A percentile compares a stretch with the other conserved stretches of the same genome.
Evolutionary conservation across 192 early-diverging fungal species (phyloP).

Genomic region (Chytriomyces sp.): DNA sequence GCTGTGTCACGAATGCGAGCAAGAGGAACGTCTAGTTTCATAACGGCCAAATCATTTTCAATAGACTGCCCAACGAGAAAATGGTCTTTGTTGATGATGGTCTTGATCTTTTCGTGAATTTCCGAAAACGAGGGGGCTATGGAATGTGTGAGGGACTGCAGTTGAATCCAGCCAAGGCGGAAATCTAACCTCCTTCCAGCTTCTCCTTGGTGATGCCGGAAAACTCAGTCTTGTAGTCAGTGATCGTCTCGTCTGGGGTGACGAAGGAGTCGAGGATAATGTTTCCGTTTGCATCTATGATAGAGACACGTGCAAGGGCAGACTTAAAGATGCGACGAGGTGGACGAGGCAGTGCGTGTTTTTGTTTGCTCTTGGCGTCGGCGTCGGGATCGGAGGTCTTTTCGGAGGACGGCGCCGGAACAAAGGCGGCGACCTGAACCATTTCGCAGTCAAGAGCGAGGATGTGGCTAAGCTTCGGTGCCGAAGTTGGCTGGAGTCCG

Average conservation of each 20-base stretch:
- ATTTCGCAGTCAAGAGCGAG: slow-evolving; percentile 35
- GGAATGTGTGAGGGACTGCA: too few species aligned
- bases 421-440: slow-evolving; percentile 24
- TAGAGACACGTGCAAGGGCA: slow-evolving; percentile 75
- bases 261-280: slow-evolving; percentile 81
- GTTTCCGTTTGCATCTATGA: slow-evolving; percentile 86
- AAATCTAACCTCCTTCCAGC: slow-evolving; percentile 48
- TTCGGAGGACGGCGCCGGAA: background rate
- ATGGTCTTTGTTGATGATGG: slow-evolving; percentile 67
- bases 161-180: too few species aligned
- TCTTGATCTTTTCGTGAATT: slow-evolving; percentile 32
- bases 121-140: slow-evolving; percentile 26
- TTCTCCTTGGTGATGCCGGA: slow-evolving; percentile 79
- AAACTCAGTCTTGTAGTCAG: slow-evolving; percentile 82
- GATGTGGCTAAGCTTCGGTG: too few species aligned
- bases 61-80: slow-evolving; percentile 89
- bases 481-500: background rate
- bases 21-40: slow-evolving; percentile 49
- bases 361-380: background rate
- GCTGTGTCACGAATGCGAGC: slow-evolving; percentile 77
- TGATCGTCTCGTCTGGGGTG: slow-evolving; percentile 71
- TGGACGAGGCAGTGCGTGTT: too few species aligned
- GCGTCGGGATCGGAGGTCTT: background rate
- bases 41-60: slow-evolving; percentile 73
- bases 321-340: slow-evolving; percentile 65